Evolutionary conservation across 2,329 filamentous ascomycete species (phyloP).

Genomic region (Colletotrichum sp.): DNA sequence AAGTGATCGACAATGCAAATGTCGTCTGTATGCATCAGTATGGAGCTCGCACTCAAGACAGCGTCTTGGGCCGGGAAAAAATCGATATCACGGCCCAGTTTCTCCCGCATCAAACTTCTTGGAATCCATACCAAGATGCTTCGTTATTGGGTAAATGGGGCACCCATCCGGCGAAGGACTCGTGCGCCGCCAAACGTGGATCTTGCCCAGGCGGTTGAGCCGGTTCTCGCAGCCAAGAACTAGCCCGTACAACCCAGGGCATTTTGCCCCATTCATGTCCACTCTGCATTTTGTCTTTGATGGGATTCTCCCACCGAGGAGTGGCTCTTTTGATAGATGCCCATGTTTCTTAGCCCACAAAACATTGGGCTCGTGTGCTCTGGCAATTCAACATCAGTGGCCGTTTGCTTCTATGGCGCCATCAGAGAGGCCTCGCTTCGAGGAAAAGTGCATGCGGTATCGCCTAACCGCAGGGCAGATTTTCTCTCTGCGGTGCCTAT

Average conservation of each 20-base stretch:
- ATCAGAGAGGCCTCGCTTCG: not conserved
- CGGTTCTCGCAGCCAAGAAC: not conserved
- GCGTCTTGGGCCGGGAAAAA: not conserved
- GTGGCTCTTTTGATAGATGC: not conserved
- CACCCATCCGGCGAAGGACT: not conserved
- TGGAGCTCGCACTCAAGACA: not conserved
- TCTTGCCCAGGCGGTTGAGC: not conserved
- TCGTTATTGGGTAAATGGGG: not conserved
- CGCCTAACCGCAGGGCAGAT: not conserved
- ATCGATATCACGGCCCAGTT: not conserved
- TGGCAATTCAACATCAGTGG: not conserved
- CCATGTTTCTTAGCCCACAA: not conserved
- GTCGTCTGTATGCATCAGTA: slow-evolving; percentile 1
- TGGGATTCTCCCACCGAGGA: not conserved
- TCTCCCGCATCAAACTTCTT: not conserved
- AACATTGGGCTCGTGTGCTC: not conserved
- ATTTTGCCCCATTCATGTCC: not conserved
- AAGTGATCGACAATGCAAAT: not conserved
- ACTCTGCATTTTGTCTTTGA: not conserved
- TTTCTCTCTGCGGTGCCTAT: not conserved
- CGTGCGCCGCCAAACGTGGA: not conserved
- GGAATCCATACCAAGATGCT: not conserved
- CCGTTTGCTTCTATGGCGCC: not conserved
- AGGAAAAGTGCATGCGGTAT: not conserved
- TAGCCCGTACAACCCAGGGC: not conserved